These are phyloP conservation scores for Eleusine coracana DNA, from an alignment of 176 grass and related monocot genomes.

Conservation along the genomic window DNA sequence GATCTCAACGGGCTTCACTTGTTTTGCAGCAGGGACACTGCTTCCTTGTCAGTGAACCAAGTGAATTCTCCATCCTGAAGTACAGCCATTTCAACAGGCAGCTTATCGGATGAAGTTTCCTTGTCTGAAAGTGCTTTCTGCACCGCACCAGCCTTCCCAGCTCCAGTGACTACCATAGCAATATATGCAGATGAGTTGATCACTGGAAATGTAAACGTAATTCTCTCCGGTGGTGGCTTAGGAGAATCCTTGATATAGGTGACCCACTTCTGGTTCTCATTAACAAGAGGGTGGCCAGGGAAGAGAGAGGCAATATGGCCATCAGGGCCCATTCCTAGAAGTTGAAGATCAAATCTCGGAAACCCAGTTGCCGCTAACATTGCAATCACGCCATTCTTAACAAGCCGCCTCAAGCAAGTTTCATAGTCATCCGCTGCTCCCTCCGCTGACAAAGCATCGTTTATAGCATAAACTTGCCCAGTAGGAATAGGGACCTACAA, in stretches of 20 bases:
- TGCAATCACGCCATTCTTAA: conserved; percentile 58
- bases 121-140: conserved; percentile 68
- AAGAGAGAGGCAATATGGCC: conserved; percentile 97
- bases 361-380: conserved; percentile 60
- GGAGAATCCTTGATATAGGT: conserved; percentile 93
- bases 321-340: conserved; percentile 97
- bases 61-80: conserved; percentile 84
- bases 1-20: conserved; percentile 26
- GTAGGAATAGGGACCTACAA: conserved; percentile 78
- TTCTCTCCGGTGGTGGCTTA: conserved; percentile 93
- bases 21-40: conserved; percentile 68
- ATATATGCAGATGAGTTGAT: conserved; percentile 88
- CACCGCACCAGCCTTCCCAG: conserved; percentile 64
- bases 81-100: conserved; percentile 85
- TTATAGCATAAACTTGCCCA: conserved; percentile 90
- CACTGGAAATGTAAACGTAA: conserved; percentile 91
- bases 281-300: conserved; percentile 80
- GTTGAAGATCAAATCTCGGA: conserved; percentile 85
- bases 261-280: conserved; percentile 77
- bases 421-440: conserved; percentile 92
- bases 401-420: conserved; percentile 72
- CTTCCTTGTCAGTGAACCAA: conserved; percentile 94
- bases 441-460: conserved; percentile 86
- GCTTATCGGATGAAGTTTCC: conserved; percentile 52
- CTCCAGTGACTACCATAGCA: conserved; percentile 89